These are phyloP conservation scores for Nicotiana rustica DNA, from an alignment of 305 asterid genomes.

Conservation along the genomic window DNA sequence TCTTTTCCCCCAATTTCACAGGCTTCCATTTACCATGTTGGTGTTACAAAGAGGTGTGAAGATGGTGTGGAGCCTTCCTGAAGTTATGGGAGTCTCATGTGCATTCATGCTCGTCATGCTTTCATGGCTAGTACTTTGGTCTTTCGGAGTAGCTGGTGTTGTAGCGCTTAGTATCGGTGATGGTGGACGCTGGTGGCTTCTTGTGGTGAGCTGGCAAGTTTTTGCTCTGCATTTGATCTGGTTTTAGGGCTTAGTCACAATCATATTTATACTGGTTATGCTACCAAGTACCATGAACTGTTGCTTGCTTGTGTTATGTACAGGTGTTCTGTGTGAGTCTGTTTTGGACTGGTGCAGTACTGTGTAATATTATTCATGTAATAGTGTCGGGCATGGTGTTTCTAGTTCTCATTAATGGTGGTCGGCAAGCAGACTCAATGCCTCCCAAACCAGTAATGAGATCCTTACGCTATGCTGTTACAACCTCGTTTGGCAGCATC, in stretches of 20 bases:
- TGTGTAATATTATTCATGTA: conserved; percentile 89
- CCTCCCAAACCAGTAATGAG: conserved; percentile 80
- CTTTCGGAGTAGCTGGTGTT: conserved; percentile 97
- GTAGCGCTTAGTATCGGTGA: conserved; percentile 84
- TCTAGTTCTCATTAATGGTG: conserved; percentile 87
- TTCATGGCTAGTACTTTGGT: conserved; percentile 91
- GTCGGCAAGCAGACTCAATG: conserved; percentile 80
- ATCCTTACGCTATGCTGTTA: conserved; percentile 75
- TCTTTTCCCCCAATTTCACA: conserved; percentile 37
- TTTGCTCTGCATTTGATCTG: conserved; percentile 55
- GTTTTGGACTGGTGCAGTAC: conserved; percentile 99
- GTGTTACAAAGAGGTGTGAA: conserved; percentile 87
- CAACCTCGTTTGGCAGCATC: conserved; percentile 97
- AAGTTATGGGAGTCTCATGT: conserved; percentile 76
- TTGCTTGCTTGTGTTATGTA: conserved; percentile 38
- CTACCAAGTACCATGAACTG: not conserved
- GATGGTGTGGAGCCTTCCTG: conserved; percentile 88
- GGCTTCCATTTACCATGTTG: conserved; percentile 99
- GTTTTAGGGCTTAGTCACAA: conserved; percentile 35
- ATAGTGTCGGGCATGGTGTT: conserved; percentile 96
- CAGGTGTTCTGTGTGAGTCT: conserved; percentile 91
- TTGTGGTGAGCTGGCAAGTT: conserved; percentile 99
- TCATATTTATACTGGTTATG: conserved; percentile 23
- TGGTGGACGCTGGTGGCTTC: conserved; percentile 98
- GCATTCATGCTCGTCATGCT: conserved; percentile 85